These are phyloP conservation scores for Parietaria judaica DNA, from an alignment of 306 rosid species.

Conservation along the genomic window DNA sequence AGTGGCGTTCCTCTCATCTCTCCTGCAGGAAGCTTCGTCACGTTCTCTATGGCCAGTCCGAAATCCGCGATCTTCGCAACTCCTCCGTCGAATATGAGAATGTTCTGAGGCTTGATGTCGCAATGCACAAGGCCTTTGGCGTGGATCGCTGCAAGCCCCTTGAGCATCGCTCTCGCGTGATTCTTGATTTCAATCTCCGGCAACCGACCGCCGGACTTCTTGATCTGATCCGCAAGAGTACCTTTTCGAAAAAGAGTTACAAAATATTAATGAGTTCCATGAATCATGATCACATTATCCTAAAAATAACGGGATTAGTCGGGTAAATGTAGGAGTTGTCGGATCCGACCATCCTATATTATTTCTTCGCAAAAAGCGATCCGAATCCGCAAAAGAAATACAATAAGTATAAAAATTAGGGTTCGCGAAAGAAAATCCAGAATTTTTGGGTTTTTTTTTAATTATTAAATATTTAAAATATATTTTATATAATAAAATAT, in stretches of 20 bases:
- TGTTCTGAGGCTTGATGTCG: constrained; percentile 61
- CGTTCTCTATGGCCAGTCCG: constrained; percentile 50
- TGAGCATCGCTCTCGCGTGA: constrained; percentile 34
- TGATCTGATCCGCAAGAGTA: constrained; percentile 38
- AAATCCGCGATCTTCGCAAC: constrained; percentile 62
- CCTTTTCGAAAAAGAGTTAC: constrained; percentile 22
- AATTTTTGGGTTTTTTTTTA: too few relatives aligned
- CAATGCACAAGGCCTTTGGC: constrained; percentile 63
- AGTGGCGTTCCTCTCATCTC: constrained; percentile 64
- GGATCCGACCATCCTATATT: too few relatives aligned
- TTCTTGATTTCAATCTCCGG: constrained; percentile 33
- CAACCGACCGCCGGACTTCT: constrained; percentile 33
- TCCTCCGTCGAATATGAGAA: constrained; percentile 44
- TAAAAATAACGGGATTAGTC: too few relatives aligned
- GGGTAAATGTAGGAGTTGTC: too few relatives aligned
- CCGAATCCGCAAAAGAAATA: too few relatives aligned
- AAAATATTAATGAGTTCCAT: too few relatives aligned
- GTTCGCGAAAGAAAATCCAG: too few relatives aligned
- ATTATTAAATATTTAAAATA: too few relatives aligned
- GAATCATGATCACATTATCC: too few relatives aligned
- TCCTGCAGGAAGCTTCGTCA: constrained; percentile 13
- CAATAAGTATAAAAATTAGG: too few relatives aligned
- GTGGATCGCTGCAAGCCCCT: constrained; percentile 49
- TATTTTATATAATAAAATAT: too few relatives aligned
- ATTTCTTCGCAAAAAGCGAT: too few relatives aligned